Conservation (phyloP, 169 alveolate species). For the Eimeria brunetti region DNA sequence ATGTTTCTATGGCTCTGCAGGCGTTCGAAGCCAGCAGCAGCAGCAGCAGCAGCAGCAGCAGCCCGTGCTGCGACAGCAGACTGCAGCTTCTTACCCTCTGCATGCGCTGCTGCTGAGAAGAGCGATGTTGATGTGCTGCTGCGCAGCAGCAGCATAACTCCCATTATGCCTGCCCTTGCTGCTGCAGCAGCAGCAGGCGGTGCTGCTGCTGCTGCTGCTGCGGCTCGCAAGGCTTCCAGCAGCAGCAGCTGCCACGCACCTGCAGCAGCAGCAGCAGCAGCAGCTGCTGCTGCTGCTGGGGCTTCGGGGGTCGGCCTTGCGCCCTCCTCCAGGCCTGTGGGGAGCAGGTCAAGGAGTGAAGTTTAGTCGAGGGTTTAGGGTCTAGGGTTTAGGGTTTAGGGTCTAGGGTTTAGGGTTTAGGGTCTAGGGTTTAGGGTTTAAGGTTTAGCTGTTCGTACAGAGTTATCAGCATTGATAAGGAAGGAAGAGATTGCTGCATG, state of each 20-base stretch:
- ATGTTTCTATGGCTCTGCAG: neutral
- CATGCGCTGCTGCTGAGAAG: too few species aligned
- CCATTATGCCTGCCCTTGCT: neutral
- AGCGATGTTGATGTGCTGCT: neutral
- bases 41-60: neutral
- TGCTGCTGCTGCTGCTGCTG: too few species aligned
- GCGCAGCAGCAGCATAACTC: neutral
- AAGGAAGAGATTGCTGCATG: too few species aligned
- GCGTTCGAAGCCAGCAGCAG: neutral
- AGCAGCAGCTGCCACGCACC: conserved; percentile 14
- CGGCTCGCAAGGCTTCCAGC: too few species aligned
- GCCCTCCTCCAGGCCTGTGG: conserved; percentile 1
- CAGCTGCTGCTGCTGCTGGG: neutral
- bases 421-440: neutral
- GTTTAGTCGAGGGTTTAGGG: neutral
- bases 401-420: neutral
- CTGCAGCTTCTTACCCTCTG: too few species aligned
- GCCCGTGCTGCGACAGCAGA: too few species aligned
- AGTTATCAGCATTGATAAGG: too few species aligned
- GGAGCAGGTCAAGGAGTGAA: neutral
- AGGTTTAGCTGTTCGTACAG: too few species aligned
- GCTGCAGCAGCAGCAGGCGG: conserved; percentile 5
- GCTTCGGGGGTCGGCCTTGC: conserved; percentile 14
- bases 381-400: neutral
- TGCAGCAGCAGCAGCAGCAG: conserved; percentile 17